phyloP scores from a whole-genome alignment of 169 alveolate species.

The Eimeria praecox region DNA sequence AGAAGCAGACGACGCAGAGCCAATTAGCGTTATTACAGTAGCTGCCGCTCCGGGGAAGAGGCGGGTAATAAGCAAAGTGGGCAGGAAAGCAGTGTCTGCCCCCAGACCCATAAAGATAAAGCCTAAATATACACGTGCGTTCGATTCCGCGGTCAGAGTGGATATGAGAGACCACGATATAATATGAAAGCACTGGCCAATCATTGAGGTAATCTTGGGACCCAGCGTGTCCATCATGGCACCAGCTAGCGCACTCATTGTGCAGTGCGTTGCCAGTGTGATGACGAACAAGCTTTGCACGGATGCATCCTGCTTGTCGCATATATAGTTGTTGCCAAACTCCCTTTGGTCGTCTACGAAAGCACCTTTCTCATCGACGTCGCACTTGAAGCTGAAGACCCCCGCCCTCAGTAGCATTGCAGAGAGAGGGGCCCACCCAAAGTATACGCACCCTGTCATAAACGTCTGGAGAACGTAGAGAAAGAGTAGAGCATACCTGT shows the following conservation, averaged over 20 bases:
- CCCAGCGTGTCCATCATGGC: constrained; percentile 84
- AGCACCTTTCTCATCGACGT: neutral
- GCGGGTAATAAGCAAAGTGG: constrained; percentile 67
- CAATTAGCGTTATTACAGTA: constrained; percentile 62
- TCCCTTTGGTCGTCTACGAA: constrained; percentile 35
- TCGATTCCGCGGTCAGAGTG: constrained; percentile 20
- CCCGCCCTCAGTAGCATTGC: constrained; percentile 67
- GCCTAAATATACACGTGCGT: neutral
- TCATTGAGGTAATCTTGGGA: constrained; percentile 83
- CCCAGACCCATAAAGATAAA: constrained; percentile 80
- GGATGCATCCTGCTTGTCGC: constrained; percentile 86
- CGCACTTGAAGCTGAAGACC: constrained; percentile 40
- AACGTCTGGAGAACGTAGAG: constrained; percentile 49
- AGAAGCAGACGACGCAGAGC: constrained; percentile 83
- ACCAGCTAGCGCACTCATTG: constrained; percentile 86
- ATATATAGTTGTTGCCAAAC: constrained; percentile 67
- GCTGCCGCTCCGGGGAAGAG: constrained; percentile 80
- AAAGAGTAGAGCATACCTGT: constrained; percentile 73
- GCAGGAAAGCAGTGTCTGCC: constrained; percentile 77
- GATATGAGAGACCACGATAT: constrained; percentile 85
- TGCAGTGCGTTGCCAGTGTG: constrained; percentile 83
- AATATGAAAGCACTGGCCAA: constrained; percentile 85
- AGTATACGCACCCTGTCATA: constrained; percentile 72
- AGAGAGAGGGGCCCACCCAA: constrained; percentile 79
- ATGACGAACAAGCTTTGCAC: constrained; percentile 86